phyloP scores from a whole-genome alignment of 225 moss, liverwort and hornwort genomes.

The Sphagnum contortum region DNA sequence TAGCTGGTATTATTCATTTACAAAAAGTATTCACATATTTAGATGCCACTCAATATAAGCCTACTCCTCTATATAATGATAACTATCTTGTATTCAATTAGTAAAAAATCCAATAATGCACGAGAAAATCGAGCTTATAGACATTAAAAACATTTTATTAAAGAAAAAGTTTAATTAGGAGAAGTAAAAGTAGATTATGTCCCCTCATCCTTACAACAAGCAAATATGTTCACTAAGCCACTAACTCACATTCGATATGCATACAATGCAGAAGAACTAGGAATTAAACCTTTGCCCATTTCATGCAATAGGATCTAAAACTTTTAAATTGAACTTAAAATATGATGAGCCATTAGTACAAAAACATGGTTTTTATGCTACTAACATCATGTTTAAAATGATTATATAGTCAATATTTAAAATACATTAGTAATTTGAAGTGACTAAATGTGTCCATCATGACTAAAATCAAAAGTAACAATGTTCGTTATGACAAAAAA shows the following conservation, averaged over 20 bases:
- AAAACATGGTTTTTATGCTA: no score
- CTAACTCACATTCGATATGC: background rate
- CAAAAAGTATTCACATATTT: background rate
- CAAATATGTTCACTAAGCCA: background rate
- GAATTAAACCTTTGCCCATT: background rate
- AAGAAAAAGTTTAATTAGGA: background rate
- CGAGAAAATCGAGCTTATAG: background rate
- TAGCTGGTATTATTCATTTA: background rate
- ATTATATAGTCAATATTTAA: no score
- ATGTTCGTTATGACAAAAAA: no score
- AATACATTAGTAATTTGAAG: no score
- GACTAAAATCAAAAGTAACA: no score
- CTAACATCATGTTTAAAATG: no score
- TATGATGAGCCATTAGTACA: no score
- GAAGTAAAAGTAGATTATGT: background rate
- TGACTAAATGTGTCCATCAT: no score
- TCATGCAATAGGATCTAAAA: no score
- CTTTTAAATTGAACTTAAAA: no score
- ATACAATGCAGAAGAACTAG: background rate
- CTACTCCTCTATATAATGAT: background rate
- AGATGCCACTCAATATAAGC: background rate
- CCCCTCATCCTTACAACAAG: background rate
- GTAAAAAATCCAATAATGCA: background rate
- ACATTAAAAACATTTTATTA: slow-evolving; percentile 1
- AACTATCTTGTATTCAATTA: background rate